These are phyloP conservation scores for Acanthamoeba quina DNA, from an alignment of 208 protist species.

Conservation along the genomic window DNA sequence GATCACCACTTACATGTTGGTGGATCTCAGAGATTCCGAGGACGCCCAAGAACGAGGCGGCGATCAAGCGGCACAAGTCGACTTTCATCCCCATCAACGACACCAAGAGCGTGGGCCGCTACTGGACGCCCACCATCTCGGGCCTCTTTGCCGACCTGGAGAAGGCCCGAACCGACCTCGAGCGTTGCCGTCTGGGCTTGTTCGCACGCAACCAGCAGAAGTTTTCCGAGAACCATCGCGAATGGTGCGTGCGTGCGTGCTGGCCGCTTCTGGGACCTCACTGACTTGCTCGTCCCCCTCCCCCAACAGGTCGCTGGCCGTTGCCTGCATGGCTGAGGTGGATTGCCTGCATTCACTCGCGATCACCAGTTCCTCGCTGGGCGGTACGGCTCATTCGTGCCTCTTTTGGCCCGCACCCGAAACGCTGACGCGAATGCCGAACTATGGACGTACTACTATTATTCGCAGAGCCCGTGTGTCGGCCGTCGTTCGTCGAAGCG, in stretches of 20 bases:
- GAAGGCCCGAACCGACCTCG: conserved; percentile 32
- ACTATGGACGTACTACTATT: background rate
- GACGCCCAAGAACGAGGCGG: background rate
- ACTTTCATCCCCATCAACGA: background rate
- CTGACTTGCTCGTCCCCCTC: background rate
- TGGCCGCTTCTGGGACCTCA: no score
- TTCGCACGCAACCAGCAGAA: conserved; percentile 34
- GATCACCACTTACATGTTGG: background rate
- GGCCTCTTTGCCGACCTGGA: conserved; percentile 54
- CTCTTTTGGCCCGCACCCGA: background rate
- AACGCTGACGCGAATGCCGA: background rate
- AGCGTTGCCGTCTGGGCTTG: conserved; percentile 23
- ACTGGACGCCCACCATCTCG: conserved; percentile 44
- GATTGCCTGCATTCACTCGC: conserved; percentile 84
- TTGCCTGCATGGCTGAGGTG: conserved; percentile 81
- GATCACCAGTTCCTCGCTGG: conserved; percentile 51
- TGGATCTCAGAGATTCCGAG: background rate
- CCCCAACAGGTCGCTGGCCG: conserved; percentile 7
- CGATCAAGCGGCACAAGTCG: background rate
- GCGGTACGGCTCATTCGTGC: background rate
- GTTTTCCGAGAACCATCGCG: conserved; percentile 19
- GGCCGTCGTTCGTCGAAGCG: conserved; percentile 77
- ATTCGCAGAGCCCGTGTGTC: conserved; percentile 76
- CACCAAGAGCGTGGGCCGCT: conserved; percentile 66
- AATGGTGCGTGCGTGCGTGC: background rate